Conservation (phyloP, 1,284 basidiomycete species). For the Tremellales sp. region DNA sequence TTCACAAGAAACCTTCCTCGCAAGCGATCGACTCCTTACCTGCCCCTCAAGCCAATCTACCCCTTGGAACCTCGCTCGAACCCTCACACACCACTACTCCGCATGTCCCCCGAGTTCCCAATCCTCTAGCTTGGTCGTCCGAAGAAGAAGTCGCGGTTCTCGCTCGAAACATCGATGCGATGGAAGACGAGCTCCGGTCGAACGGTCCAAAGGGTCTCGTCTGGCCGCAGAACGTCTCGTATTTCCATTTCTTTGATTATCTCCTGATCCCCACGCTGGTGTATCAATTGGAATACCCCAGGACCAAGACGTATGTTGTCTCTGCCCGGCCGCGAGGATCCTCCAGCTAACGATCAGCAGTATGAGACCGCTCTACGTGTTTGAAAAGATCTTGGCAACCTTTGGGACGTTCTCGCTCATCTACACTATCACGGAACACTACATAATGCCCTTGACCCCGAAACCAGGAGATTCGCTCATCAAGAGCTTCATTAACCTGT, state of each 20-base stretch:
- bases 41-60: slow-evolving; percentile 29
- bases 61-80: slow-evolving; percentile 45
- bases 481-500: slow-evolving; percentile 75
- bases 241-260: slow-evolving; percentile 81
- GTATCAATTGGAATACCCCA: slow-evolving; percentile 93
- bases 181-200: slow-evolving; percentile 72
- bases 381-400: slow-evolving; percentile 92
- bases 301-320: slow-evolving; percentile 65
- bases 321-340: neutral
- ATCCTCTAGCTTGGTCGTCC: slow-evolving; percentile 70
- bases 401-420: slow-evolving; percentile 93
- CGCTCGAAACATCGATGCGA: slow-evolving; percentile 71
- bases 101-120: slow-evolving; percentile 43
- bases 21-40: slow-evolving; percentile 35
- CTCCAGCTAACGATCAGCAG: slow-evolving; percentile 48
- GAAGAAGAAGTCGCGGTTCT: slow-evolving; percentile 63
- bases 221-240: slow-evolving; percentile 84
- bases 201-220: slow-evolving; percentile 58
- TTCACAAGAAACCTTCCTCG: slow-evolving; percentile 3
- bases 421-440: slow-evolving; percentile 84
- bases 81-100: slow-evolving; percentile 36
- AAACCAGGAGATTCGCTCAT: slow-evolving; percentile 65
- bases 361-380: slow-evolving; percentile 83
- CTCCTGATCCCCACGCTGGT: slow-evolving; percentile 88
- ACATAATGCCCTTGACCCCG: slow-evolving; percentile 78